Base-by-base conservation (phyloP, 805 yeast species). In the Candida mattraensis region DNA sequence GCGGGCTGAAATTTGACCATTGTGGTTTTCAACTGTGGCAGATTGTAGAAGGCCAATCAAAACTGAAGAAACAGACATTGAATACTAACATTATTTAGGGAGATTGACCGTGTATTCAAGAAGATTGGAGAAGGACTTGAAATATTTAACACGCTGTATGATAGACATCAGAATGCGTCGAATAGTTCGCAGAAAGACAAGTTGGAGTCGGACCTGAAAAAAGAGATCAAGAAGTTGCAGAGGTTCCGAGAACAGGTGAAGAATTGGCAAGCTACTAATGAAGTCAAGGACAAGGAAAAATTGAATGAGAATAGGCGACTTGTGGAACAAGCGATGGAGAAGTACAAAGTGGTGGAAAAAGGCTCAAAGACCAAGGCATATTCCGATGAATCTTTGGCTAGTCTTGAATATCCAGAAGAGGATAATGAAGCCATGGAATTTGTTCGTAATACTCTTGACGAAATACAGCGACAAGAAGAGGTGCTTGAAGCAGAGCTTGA, bases 391-490 rank as follows among this genome's bases (percentile, higher is more conserved):
- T 76, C 79, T 5, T 61, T 76, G 46, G 68, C 74, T 60, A 66
- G 63, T 20, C 56, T 69, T 44, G 67, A 61, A 30, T 61, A 55
- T 24, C 91, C 94, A 3, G 82, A 78, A 40, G 89, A 86, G 51
- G 77, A 79, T 51, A 77, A 74, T 40, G 95, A 86, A 38, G 83
- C 87, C 10, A 68, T 74, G 27, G 74, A 76, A 24, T 91, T 88
- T 58, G 64, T 89, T 13, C 76, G 78, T 42, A 76, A 72, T 17
- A 72, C 81, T 55, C 65, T 87, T 44, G 97, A 87, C 33, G 93
- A 85, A 56, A 67, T 88, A 39, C 82, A 78, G 50, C 80, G 80
- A 50, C 98, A 91, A 55, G 72, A 76, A 40, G 97, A 89, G 58
- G 64, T 72, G 24, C 67, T 81, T 37, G 96, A 87, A 56, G 83